Base-by-base conservation (phyloP, 345 rosid genomes). In the Arabis alpina region DNA sequence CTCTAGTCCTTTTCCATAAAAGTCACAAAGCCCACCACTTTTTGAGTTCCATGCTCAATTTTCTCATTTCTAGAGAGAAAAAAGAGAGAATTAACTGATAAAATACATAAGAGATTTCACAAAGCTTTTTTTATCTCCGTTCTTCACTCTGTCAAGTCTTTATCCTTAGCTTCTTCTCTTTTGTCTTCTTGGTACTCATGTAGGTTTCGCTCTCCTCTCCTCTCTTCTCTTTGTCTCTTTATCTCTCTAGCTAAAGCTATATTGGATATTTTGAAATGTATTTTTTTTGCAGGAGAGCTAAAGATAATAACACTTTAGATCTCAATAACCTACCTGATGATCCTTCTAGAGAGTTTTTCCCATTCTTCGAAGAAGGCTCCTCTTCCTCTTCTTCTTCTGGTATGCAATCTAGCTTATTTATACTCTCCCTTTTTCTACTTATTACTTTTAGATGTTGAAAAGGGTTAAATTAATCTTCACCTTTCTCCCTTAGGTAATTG, bases 291-390 rank as follows among this genome's bases (percentile, higher is more conserved):
- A 92, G 98, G 92, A 85, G 96, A 73, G 80, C 90, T 6, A 89
- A 83, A 68, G 77, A 56, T 66, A 88, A 78, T 30, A 68, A 54
- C 51, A 83, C 80, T 73, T 74, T 94, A 50, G 98, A 94, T 80
- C 99, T 94, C 85, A 94, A 94, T 86, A 92, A 89, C 85, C 84
- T 94, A 72, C 99, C 99, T 7, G 88, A 89, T 10, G 99, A 91
- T 74, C 81, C 66, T 77, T 30, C 81, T 66, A 77, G 79, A 65
- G 93, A 83, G 45, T 81, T 77, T 53, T 83, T 79, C 74, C 86
- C 79, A 15, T 75, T 70, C 68, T 80, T 80, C 63, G 93, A 86
- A 30, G 92, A 84, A 9, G 67, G 81, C 52, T 63, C 61, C 53
- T 87, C 90, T 78, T 84, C 79, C 34, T 50, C 77, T 76, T 85